phyloP scores from a whole-genome alignment of 2,329 filamentous ascomycete genomes.

The Gaeumannomyces sp. region DNA sequence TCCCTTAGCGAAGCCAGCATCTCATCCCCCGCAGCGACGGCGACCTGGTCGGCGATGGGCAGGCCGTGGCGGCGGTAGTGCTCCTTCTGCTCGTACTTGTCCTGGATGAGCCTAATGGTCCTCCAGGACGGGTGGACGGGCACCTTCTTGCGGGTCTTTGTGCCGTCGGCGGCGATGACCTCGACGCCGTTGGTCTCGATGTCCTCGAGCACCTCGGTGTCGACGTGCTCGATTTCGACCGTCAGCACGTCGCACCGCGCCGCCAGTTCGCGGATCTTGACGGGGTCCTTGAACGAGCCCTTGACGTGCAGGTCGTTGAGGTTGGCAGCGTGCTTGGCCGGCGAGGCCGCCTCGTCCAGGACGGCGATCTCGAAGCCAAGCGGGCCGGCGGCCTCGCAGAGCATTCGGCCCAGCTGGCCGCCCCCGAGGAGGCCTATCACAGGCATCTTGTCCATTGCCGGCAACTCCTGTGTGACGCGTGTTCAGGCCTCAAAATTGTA shows the following conservation, averaged over 20 bases:
- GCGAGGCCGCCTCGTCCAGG: slow-evolving; percentile 68
- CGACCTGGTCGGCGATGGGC: slow-evolving; percentile 64
- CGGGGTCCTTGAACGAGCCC: slow-evolving; percentile 81
- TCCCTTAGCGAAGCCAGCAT: slow-evolving; percentile 55
- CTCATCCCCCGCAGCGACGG: slow-evolving; percentile 49
- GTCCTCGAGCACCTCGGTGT: slow-evolving; percentile 84
- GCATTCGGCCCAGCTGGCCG: slow-evolving; percentile 86
- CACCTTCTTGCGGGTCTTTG: slow-evolving; percentile 40
- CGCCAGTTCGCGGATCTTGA: slow-evolving; percentile 75
- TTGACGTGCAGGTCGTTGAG: slow-evolving; percentile 63
- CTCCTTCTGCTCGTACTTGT: slow-evolving; percentile 87
- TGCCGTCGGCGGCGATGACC: slow-evolving; percentile 34
- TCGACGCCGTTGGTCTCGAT: slow-evolving; percentile 60
- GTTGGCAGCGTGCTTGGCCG: slow-evolving; percentile 72
- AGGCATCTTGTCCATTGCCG: slow-evolving; percentile 19
- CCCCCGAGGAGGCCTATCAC: slow-evolving; percentile 49
- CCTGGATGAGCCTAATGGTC: slow-evolving; percentile 83
- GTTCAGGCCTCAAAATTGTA: neutral
- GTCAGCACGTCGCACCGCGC: slow-evolving; percentile 72
- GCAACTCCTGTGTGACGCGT: neutral
- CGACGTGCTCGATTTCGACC: slow-evolving; percentile 91
- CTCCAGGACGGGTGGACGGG: slow-evolving; percentile 76
- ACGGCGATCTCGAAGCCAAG: slow-evolving; percentile 75
- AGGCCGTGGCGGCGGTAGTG: slow-evolving; percentile 64
- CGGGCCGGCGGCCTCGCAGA: slow-evolving; percentile 72